phyloP scores from a whole-genome alignment of 106 monocot species.

The Chionographis japonica region DNA sequence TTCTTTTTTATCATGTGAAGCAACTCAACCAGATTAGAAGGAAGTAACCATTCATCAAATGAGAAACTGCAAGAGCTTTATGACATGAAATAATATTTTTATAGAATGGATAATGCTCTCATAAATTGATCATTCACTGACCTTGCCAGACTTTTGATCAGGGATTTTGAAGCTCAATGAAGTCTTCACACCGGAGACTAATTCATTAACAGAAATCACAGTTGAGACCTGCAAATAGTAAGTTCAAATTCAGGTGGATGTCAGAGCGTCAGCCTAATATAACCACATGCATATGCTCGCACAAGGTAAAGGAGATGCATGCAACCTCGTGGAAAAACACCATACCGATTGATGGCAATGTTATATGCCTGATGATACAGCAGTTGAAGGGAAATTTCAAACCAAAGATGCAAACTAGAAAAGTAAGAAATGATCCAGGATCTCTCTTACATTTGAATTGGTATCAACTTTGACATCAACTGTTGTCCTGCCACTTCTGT shows the following conservation, averaged over 20 bases:
- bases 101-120: background rate
- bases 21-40: too few relatives aligned
- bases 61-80: too few relatives aligned
- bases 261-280: too few relatives aligned
- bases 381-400: too few relatives aligned
- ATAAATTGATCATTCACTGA: constrained; percentile 13
- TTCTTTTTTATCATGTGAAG: too few relatives aligned
- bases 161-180: constrained; percentile 63
- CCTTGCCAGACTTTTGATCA: constrained; percentile 80
- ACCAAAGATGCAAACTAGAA: background rate
- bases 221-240: constrained; percentile 49
- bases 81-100: background rate
- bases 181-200: constrained; percentile 45
- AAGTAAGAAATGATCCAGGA: background rate
- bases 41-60: too few relatives aligned
- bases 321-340: too few relatives aligned
- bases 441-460: constrained; percentile 55
- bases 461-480: constrained; percentile 72
- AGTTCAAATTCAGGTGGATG: background rate
- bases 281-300: too few relatives aligned
- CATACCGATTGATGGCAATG: too few relatives aligned
- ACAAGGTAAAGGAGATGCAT: too few relatives aligned
- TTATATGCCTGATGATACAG: too few relatives aligned
- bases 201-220: constrained; percentile 47
- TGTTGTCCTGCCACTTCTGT: constrained; percentile 53